Conservation (phyloP, 1,284 basidiomycete genomes). For the Wallemia hederae region DNA sequence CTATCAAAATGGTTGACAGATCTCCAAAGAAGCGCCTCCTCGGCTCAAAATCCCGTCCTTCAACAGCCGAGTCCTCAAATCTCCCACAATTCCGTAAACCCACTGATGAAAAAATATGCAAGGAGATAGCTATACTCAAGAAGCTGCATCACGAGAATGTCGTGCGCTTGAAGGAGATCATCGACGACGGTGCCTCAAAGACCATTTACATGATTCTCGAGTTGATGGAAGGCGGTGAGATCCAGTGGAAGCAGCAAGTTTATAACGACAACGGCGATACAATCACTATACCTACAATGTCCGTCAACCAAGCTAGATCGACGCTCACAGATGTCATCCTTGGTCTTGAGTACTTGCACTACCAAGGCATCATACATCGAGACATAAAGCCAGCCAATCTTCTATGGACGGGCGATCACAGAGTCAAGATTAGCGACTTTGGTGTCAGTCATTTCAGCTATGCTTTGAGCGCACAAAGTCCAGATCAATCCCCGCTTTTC, state of each 20-base stretch:
- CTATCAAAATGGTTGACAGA: background rate
- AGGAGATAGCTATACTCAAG: constrained; percentile 96
- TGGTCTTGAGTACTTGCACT: constrained; percentile 79
- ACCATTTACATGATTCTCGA: constrained; percentile 94
- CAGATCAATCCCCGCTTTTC: constrained; percentile 4
- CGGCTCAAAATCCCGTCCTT: background rate
- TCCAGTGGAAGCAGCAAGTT: constrained; percentile 39
- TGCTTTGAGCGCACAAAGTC: constrained; percentile 30
- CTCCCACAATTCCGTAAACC: background rate
- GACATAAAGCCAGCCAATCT: constrained; percentile 98
- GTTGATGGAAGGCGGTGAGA: constrained; percentile 76
- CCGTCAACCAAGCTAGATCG: constrained; percentile 48
- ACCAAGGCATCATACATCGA: constrained; percentile 93
- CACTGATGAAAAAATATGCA: constrained; percentile 48
- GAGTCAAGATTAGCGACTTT: constrained; percentile 92
- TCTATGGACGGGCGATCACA: constrained; percentile 53
- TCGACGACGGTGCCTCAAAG: constrained; percentile 66
- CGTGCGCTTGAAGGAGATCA: constrained; percentile 72
- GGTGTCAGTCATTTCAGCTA: constrained; percentile 88
- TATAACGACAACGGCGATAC: constrained; percentile 18
- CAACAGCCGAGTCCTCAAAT: background rate
- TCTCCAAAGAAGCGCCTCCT: background rate
- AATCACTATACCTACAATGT: constrained; percentile 30
- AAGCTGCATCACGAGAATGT: constrained; percentile 75
- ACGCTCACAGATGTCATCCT: constrained; percentile 77